These are phyloP conservation scores for Klebsormidium nitens DNA, from an alignment of 139 green algal genomes.

Conservation along the genomic window DNA sequence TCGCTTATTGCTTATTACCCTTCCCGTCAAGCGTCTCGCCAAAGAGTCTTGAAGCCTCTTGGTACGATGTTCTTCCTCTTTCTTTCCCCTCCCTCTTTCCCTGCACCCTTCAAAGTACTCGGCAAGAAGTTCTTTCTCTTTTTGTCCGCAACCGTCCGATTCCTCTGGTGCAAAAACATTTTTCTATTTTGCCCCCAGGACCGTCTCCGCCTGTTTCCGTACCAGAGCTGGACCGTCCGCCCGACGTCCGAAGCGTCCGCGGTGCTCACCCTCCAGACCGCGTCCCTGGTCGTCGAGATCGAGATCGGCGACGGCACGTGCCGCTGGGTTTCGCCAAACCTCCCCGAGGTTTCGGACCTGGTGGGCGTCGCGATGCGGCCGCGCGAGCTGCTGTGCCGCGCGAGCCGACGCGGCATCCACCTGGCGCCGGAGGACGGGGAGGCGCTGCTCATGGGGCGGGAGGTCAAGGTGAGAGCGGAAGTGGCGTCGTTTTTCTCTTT, in stretches of 20 bases:
- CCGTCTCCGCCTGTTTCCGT: conserved; percentile 50
- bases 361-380: conserved; percentile 45
- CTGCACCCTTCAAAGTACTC: no score
- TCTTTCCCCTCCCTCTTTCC: no score
- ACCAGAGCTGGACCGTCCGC: conserved; percentile 56
- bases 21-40: no score
- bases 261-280: conserved; percentile 1
- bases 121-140: no score
- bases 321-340: conserved; percentile 32
- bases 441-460: conserved; percentile 27
- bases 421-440: conserved; percentile 56
- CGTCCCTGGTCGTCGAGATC: not conserved
- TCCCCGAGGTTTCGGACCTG: conserved; percentile 6
- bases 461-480: conserved; percentile 44
- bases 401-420: conserved; percentile 44
- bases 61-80: no score
- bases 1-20: no score
- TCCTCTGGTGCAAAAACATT: no score
- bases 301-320: conserved; percentile 22
- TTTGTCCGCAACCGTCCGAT: no score
- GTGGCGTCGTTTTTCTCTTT: no score
- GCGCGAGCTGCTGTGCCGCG: conserved; percentile 38
- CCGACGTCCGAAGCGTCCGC: conserved; percentile 42
- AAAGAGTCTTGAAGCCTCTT: no score
- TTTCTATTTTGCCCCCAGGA: no score